Base-by-base conservation (phyloP, 78 protist species). In the Corallochytrium limacisporum region DNA sequence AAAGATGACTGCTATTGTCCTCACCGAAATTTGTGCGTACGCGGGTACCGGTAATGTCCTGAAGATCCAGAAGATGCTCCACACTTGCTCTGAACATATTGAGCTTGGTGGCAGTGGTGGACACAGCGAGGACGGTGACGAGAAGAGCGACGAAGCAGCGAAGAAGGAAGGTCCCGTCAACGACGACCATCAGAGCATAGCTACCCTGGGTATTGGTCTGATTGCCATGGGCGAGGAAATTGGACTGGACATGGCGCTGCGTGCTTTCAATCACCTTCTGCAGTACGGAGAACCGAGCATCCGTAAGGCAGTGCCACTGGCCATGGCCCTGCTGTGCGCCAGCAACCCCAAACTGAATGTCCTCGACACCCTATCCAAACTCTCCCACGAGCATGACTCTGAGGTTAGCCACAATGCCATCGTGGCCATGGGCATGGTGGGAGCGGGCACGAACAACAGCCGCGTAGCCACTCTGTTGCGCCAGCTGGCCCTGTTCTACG, bases 31-130 rank as follows among this genome's bases (percentile, higher is more conserved):
- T 9, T 90, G 92, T 55, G 99, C 99, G 10, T 95, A 89, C 35
- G 93, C 94, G 16, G 97, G 97, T 38, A 80, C 96, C 2, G 98
- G 98, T 22, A 91, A 95, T 66, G 98, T 95, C 35, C 78, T 95
- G 46, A 79, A 89, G 76, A 79, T 89, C 20, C 95, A 91, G 81
- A 63, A 78, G 54, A 38, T 90, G 71, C 59, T 91, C 4, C 81
- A 71, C 31, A 49, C 73, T 47, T 70, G 86, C 67, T 65, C 77
- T 0, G 94, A 88, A 53, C 92, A 85, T 56, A 4, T 56, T 1
- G 82, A 74, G 62, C 65, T 72, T 57, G 74, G 55, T 12, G 55
- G 72, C 44, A 66, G 39, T 1, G 62, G 26, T 0, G 22, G 37
- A 8, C 12, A 13, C 16, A 0, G 33, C 26, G 29, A 57, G 63